Conservation (phyloP, 768 basidiomycete genomes). For the Tremella yokohamensis region DNA sequence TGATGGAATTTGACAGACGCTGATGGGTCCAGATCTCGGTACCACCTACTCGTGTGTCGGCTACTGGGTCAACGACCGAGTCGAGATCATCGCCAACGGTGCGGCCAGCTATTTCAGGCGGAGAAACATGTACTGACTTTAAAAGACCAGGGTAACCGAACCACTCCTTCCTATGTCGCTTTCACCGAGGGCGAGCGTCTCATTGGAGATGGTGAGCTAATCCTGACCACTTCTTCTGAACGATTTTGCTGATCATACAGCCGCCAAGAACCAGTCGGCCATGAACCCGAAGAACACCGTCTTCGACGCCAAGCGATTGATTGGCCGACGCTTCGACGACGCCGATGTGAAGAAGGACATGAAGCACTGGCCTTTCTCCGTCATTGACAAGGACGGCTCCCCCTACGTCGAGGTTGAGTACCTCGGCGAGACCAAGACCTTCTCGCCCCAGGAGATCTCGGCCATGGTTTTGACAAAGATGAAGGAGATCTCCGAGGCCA, state of each 20-base stretch:
- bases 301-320: conserved; percentile 98
- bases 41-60: conserved; percentile 56
- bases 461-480: conserved; percentile 99
- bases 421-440: conserved; percentile 88
- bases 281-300: conserved; percentile 99
- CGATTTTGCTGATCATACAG: conserved; percentile 6
- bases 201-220: conserved; percentile 88
- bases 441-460: conserved; percentile 98
- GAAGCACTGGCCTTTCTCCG: conserved; percentile 94
- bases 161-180: conserved; percentile 98
- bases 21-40: conserved; percentile 41
- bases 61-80: conserved; percentile 54
- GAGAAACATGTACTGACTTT: conserved; percentile 4
- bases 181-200: conserved; percentile 94
- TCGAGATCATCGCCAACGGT: conserved; percentile 52
- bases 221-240: not conserved
- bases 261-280: conserved; percentile 78
- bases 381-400: conserved; percentile 93
- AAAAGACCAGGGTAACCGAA: conserved; percentile 80
- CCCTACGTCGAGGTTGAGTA: conserved; percentile 93
- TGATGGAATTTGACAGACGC: not conserved
- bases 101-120: conserved; percentile 1
- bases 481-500: conserved; percentile 99
- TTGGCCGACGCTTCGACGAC: conserved; percentile 91
- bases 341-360: conserved; percentile 57